A percentile compares a stretch with the other conserved stretches of the same genome.
phyloP scores from a whole-genome alignment of 305 asterid species.

The Solanum hybrid region DNA sequence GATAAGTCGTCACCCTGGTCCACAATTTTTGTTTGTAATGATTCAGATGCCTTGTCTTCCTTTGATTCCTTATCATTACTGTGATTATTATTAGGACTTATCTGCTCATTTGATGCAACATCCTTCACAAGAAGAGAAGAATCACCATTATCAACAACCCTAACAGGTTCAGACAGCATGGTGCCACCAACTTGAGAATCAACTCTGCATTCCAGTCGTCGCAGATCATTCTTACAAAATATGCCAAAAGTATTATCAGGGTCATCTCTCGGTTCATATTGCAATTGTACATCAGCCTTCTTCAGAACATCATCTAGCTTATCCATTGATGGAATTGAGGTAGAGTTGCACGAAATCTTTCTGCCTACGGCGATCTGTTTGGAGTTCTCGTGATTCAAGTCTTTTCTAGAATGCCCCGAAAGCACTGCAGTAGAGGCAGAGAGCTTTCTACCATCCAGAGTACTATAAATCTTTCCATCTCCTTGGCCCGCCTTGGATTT shows the following conservation, averaged over 20 bases:
- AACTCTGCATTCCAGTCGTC: not conserved
- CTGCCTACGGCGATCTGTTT: conserved; percentile 10
- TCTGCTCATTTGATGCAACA: conserved; percentile 24
- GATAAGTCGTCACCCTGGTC: conserved; percentile 50
- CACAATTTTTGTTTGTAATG: conserved; percentile 24
- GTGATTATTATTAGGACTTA: conserved; percentile 12
- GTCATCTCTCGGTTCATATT: not conserved
- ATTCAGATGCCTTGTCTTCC: conserved; percentile 34
- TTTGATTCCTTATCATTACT: conserved; percentile 26
- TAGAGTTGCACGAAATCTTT: not conserved
- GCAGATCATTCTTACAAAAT: not conserved
- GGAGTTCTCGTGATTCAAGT: conserved; percentile 11
- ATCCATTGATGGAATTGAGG: not conserved
- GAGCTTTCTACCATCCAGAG: conserved; percentile 8
- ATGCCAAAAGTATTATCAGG: not conserved
- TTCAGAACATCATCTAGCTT: not conserved
- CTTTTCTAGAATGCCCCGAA: conserved; percentile 11
- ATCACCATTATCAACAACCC: conserved; percentile 12
- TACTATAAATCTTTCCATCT: conserved; percentile 10
- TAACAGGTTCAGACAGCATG: not conserved
- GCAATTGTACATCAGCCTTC: not conserved
- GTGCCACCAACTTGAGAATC: not conserved
- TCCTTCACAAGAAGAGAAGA: conserved; percentile 20
- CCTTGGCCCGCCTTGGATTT: conserved; percentile 18
- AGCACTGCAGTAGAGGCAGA: conserved; percentile 19